Evolutionary conservation across 768 basidiomycete genomes (phyloP).

Genomic region (Leucosporidium creatinivorum): DNA sequence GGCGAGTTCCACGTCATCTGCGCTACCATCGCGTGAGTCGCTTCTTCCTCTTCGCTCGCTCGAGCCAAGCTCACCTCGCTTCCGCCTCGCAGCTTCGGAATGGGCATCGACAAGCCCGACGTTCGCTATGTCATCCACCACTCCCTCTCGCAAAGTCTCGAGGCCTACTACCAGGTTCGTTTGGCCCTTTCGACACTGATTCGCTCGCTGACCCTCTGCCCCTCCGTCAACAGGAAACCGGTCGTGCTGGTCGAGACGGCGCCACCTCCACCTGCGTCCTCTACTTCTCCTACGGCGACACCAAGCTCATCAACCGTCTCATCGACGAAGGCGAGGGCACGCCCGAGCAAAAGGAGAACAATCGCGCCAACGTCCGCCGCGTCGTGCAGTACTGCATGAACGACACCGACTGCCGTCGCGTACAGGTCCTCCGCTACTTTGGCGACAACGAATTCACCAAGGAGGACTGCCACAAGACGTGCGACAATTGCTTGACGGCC

Average conservation of each 20-base stretch:
- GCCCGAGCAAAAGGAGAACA: slow-evolving; percentile 58
- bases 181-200: background rate
- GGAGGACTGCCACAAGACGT: slow-evolving; percentile 57
- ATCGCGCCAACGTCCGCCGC: slow-evolving; percentile 56
- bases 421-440: slow-evolving; percentile 81
- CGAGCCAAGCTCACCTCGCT: background rate
- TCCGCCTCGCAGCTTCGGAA: slow-evolving; percentile 64
- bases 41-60: background rate
- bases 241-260: slow-evolving; percentile 90
- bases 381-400: slow-evolving; percentile 78
- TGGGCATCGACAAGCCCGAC: slow-evolving; percentile 79
- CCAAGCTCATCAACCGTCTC: slow-evolving; percentile 45
- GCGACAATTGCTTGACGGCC: slow-evolving; percentile 71
- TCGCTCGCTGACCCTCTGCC: slow-evolving; percentile 49
- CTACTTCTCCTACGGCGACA: slow-evolving; percentile 54
- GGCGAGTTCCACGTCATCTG: slow-evolving; percentile 73
- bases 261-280: slow-evolving; percentile 74
- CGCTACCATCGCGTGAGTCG: slow-evolving; percentile 63
- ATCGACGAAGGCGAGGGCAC: slow-evolving; percentile 42
- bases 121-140: slow-evolving; percentile 90
- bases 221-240: slow-evolving; percentile 79
- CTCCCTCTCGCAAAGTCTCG: slow-evolving; percentile 69
- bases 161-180: slow-evolving; percentile 54
- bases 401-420: slow-evolving; percentile 74
- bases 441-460: slow-evolving; percentile 64